phyloP scores from a whole-genome alignment of 163 green algal species.

The Chlorella variabilis region DNA sequence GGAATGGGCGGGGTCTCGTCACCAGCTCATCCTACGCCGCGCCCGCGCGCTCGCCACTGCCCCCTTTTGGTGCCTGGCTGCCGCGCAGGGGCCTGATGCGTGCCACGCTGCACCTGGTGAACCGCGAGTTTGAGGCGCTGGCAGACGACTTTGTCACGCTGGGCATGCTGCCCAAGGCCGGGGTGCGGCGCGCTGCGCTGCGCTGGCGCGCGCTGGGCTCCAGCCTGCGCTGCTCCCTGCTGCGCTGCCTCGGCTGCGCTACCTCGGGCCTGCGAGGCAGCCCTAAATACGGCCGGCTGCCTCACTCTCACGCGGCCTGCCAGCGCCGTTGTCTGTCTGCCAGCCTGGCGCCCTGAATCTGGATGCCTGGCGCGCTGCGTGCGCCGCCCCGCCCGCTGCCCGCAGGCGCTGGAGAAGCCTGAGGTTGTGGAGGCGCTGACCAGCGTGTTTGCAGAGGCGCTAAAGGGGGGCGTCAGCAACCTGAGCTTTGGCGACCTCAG shows the following conservation, averaged over 20 bases:
- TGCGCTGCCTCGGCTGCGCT: no score
- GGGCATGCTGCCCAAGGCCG: conserved; percentile 77
- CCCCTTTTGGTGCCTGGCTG: no score
- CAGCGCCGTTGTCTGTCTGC: no score
- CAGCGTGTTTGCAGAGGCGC: conserved; percentile 84
- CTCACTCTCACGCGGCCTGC: no score
- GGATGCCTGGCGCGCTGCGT: no score
- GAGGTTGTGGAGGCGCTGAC: conserved; percentile 69
- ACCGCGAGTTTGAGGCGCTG: conserved; percentile 71
- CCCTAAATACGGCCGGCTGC: no score
- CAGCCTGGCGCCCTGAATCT: no score
- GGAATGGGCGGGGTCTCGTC: no score
- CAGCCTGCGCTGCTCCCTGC: no score
- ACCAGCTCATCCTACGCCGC: no score
- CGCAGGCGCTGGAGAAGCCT: conserved; percentile 26
- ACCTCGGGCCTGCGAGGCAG: no score
- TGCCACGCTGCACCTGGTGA: conserved; percentile 90
- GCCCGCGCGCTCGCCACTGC: no score
- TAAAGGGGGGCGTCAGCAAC: conserved; percentile 79
- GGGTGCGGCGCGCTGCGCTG: conserved; percentile 16
- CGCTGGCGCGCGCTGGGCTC: not conserved
- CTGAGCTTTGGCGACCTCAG: conserved; percentile 82
- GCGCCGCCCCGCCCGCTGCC: not conserved
- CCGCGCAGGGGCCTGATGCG: conserved; percentile 73
- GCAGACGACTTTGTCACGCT: conserved; percentile 87